These are phyloP conservation scores for Ustilago tritici DNA, from an alignment of 1,284 basidiomycete species.

Conservation along the genomic window DNA sequence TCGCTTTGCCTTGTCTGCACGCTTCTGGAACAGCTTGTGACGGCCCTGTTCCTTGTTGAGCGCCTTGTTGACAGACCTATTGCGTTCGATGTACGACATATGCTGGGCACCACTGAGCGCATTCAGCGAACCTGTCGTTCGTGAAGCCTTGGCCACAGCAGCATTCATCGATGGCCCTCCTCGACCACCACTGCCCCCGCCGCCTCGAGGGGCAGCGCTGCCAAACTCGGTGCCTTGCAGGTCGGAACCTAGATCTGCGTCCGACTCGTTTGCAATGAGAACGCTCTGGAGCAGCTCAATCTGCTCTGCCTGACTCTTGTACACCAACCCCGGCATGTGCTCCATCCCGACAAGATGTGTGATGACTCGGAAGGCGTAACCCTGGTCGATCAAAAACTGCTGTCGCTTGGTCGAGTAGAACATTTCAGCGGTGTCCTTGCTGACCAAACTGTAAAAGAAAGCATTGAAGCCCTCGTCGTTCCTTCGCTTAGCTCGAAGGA, in stretches of 20 bases:
- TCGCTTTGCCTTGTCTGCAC: slow-evolving; percentile 52
- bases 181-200: slow-evolving; percentile 13
- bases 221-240: slow-evolving; percentile 73
- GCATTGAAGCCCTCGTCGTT: slow-evolving; percentile 99
- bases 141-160: slow-evolving; percentile 50
- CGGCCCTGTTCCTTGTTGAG: slow-evolving; percentile 62
- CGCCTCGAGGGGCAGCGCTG: slow-evolving; percentile 14
- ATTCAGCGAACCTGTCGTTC: slow-evolving; percentile 67
- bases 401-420: slow-evolving; percentile 99
- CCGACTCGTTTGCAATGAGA: slow-evolving; percentile 88
- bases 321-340: slow-evolving; percentile 87
- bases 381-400: slow-evolving; percentile 98
- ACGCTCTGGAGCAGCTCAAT: slow-evolving; percentile 92
- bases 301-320: slow-evolving; percentile 89
- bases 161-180: slow-evolving; percentile 21
- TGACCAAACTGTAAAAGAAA: slow-evolving; percentile 99
- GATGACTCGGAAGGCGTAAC: slow-evolving; percentile 99
- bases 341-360: slow-evolving; percentile 95
- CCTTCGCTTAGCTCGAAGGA: slow-evolving; percentile 93
- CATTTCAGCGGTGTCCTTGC: slow-evolving; percentile 99
- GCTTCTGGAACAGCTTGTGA: slow-evolving; percentile 64
- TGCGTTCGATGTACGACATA: slow-evolving; percentile 70
- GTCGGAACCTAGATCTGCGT: slow-evolving; percentile 87
- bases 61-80: slow-evolving; percentile 67
- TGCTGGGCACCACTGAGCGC: slow-evolving; percentile 69